Base-by-base conservation (phyloP, 106 monocot species). In the Narthecium ossifragum region DNA sequence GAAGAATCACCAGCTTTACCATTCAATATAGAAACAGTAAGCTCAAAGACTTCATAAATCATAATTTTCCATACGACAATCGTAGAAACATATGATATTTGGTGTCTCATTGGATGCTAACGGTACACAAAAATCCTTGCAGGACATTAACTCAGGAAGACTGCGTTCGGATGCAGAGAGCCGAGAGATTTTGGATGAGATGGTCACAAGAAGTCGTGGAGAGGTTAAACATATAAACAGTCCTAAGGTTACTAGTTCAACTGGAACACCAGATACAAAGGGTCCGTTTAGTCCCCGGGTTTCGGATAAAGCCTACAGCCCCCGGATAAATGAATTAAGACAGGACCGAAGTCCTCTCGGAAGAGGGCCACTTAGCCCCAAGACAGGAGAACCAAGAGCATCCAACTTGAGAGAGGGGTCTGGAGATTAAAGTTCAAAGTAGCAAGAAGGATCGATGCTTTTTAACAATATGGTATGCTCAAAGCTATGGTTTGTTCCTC, bases 121-220 rank as follows among this genome's bases (percentile, higher is more conserved):
- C n/a, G n/a, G n/a, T n/a, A n/a, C n/a, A n/a, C n/a, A n/a, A n/a
- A n/a, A n/a, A n/a, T n/a, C n/a, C n/a, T n/a, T 34, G 62, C 70
- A 77, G 62, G 81, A 81, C 59, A 31, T 74, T 0, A 70, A 81
- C 24, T n/a, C 57, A 6, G 66, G 34, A 23, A 24, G 39, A 38
- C 60, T 65, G 26, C 51, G 28, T 28, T 46, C 58, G 12, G 69
- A 62, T 28, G 37, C 66, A 28, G 70, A 73, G n/a, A 63, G 69
- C 37, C 70, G 63, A 5, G 90, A 90, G 46, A 60, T 82, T 26
- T 58, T 92, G 9, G 88, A 92, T 60, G 92, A 77, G 34, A 68
- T 92, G 3, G 66, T 92, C n/a, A 92, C 92, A 0, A 76, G 92
- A 73, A 79, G 84, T 66, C 69, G 92, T 0, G 92, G 92, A 34